Conservation (phyloP, 2,329 filamentous ascomycete species). For the Trichoderma pleuroti region DNA sequence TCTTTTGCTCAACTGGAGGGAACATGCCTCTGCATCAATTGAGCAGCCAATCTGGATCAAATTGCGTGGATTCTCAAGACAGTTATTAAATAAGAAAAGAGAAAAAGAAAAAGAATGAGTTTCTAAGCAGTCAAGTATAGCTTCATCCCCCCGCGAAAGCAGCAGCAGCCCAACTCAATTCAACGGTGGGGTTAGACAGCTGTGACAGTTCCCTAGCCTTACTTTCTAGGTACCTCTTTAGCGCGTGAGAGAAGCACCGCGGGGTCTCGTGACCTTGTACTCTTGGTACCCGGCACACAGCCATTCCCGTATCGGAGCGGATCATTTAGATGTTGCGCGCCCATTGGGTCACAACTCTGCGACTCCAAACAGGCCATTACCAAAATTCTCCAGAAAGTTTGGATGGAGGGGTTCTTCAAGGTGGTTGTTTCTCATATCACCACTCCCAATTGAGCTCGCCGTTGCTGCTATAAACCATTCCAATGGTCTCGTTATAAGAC, state of each 20-base stretch:
- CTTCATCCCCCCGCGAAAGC: not conserved
- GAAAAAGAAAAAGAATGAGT: not conserved
- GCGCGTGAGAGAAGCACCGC: slow-evolving; percentile 31
- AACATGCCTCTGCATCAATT: slow-evolving; percentile 42
- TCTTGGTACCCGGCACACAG: not conserved
- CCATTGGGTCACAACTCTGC: not conserved
- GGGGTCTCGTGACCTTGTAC: slow-evolving; percentile 34
- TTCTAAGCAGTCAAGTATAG: not conserved
- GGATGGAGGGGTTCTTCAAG: not conserved
- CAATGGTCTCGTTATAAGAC: not conserved
- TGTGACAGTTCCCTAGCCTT: not conserved
- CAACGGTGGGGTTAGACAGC: not conserved
- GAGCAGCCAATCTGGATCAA: not conserved
- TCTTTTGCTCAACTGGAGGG: slow-evolving; percentile 53
- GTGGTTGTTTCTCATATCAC: not conserved
- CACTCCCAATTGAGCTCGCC: not conserved
- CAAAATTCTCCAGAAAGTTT: slow-evolving; percentile 7
- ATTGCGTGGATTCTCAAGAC: not conserved
- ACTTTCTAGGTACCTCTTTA: not conserved
- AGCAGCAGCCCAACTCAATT: not conserved
- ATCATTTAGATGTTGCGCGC: slow-evolving; percentile 8
- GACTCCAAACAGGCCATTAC: slow-evolving; percentile 5
- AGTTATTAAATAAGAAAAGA: not conserved
- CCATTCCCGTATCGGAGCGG: slow-evolving; percentile 2
- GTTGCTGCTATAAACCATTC: not conserved